phyloP scores from a whole-genome alignment of 1,284 basidiomycete genomes.

The Trametes hirsuta region DNA sequence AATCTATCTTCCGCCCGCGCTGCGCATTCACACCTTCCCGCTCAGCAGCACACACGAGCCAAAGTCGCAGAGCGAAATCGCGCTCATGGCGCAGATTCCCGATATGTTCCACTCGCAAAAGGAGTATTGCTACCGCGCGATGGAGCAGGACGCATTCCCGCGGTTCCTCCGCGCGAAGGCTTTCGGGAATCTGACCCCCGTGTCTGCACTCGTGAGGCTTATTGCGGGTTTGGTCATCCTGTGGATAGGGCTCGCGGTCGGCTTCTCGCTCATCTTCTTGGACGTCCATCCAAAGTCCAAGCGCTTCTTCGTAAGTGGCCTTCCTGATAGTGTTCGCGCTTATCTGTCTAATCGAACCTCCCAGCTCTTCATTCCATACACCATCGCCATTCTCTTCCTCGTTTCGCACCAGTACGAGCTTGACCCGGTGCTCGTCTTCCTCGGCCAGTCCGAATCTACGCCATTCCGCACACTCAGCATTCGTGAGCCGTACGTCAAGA shows the following conservation, averaged over 20 bases:
- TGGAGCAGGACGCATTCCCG: constrained; percentile 98
- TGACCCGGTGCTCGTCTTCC: constrained; percentile 88
- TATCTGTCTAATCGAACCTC: constrained; percentile 19
- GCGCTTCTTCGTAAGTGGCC: constrained; percentile 88
- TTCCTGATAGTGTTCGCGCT: not conserved
- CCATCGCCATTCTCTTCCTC: constrained; percentile 88
- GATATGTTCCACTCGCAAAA: constrained; percentile 98
- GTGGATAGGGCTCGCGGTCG: constrained; percentile 91
- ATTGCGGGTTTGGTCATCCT: constrained; percentile 84
- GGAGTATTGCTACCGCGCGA: constrained; percentile 95
- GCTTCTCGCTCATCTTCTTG: constrained; percentile 92
- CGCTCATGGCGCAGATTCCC: constrained; percentile 86
- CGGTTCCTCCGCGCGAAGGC: constrained; percentile 95
- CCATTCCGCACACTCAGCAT: constrained; percentile 92
- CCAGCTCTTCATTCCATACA: constrained; percentile 93
- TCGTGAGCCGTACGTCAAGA: constrained; percentile 90
- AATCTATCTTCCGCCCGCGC: constrained; percentile 90
- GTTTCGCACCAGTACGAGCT: constrained; percentile 96
- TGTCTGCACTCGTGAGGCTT: constrained; percentile 84
- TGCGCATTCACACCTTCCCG: constrained; percentile 82
- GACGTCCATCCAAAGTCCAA: constrained; percentile 89
- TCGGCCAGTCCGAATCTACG: constrained; percentile 85
- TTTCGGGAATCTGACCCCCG: constrained; percentile 94
- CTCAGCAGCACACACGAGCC: constrained; percentile 74
- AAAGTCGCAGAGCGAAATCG: constrained; percentile 68